phyloP scores from a whole-genome alignment of 305 asterid genomes.

The Lippia alba region DNA sequence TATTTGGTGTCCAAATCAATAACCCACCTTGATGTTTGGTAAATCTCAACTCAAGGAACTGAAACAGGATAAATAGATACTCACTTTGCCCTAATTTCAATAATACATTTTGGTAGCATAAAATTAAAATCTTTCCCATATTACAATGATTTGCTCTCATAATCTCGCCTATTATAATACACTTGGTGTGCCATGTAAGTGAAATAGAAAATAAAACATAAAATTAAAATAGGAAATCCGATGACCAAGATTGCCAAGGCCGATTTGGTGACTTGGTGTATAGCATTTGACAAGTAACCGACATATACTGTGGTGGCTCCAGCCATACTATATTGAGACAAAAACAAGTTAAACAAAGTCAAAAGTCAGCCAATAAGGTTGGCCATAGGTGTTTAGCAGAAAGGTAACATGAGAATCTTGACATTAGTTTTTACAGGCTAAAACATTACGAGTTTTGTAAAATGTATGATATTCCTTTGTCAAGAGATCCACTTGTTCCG shows the following conservation, averaged over 20 bases:
- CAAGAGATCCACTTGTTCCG: conserved; percentile 95
- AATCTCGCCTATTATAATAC: too few species aligned
- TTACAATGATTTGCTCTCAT: neutral
- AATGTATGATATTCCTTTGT: conserved; percentile 78
- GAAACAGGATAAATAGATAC: neutral
- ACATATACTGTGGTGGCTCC: conserved; percentile 93
- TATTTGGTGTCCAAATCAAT: too few species aligned
- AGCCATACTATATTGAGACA: conserved; percentile 73
- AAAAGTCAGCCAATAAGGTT: neutral
- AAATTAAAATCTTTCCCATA: too few species aligned
- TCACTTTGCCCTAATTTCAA: neutral
- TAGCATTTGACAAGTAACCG: conserved; percentile 89
- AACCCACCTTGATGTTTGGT: neutral
- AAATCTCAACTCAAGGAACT: neutral
- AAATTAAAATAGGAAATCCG: too few species aligned
- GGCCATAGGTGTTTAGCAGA: too few species aligned
- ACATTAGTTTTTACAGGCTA: too few species aligned
- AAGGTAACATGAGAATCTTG: too few species aligned
- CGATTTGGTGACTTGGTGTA: conserved; percentile 90
- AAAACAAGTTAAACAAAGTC: neutral
- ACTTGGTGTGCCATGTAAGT: too few species aligned
- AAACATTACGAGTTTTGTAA: conserved; percentile 95
- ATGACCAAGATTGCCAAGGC: too few species aligned
- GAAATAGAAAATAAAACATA: too few species aligned
- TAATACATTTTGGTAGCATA: too few species aligned